Conservation (phyloP, 768 basidiomycete species). For the Grammothele lineata region DNA sequence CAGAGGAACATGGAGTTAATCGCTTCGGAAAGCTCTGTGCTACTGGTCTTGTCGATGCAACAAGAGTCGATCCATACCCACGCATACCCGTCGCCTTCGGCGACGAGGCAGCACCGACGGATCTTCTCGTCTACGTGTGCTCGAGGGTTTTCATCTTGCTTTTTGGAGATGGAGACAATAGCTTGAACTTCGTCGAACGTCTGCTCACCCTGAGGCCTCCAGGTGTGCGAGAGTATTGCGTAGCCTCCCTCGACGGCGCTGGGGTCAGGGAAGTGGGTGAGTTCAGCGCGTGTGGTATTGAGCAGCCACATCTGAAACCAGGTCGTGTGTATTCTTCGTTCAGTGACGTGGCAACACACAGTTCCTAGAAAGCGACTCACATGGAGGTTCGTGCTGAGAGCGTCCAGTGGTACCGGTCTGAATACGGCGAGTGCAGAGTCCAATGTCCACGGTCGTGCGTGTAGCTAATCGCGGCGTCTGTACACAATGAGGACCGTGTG, state of each 20-base stretch:
- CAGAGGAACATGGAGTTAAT: not conserved
- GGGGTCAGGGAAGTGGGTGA: not conserved
- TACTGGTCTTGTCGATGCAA: constrained; percentile 7
- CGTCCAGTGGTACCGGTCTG: no score
- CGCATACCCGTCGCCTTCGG: not conserved
- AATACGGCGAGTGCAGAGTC: no score
- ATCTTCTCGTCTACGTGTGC: not conserved
- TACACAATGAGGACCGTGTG: not conserved
- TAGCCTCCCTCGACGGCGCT: not conserved
- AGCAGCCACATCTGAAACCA: constrained; percentile 9
- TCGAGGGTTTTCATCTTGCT: not conserved
- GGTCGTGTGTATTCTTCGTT: no score
- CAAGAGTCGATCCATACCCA: constrained; percentile 1
- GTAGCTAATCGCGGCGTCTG: no score
- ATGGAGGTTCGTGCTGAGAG: no score
- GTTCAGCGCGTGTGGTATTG: constrained; percentile 5
- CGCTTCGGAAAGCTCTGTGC: constrained; percentile 5
- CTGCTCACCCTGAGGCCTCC: not conserved
- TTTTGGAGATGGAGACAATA: no score
- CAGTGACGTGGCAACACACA: no score
- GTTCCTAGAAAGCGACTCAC: no score
- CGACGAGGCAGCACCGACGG: not conserved
- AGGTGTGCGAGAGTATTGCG: constrained; percentile 7
- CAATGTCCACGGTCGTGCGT: no score
- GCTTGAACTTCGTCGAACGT: constrained; percentile 1